Evolutionary conservation across 2,329 filamentous ascomycete species (phyloP), one percentile per base, ranked within the genome.

Genomic region (Sordariomycetes sp.): DNA sequence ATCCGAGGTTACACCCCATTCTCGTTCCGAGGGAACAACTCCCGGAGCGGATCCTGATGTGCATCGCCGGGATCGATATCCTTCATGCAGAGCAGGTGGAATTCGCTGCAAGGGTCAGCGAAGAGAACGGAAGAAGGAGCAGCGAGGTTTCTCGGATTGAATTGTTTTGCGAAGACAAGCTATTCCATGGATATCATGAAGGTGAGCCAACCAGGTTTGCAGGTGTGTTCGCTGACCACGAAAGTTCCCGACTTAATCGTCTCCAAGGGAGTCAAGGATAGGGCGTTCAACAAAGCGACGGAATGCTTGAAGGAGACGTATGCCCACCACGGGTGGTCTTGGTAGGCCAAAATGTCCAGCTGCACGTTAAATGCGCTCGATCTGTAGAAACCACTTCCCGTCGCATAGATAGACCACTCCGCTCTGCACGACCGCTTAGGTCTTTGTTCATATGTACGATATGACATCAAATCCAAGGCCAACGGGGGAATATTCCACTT

Each of bases 31-130:
- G 46, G 19, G 50, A 55, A 23, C 49, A 42, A 0, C 42, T 67
- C 12, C 64, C 63, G 1, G 35, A 46, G 17, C 39, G 56, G 10
- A 55, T 67, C 40, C 34, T 66, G 11, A 48, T 68, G 30, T 44
- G 64, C 6, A 47, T 65, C 10, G 46, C 61, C 4, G 52, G 39
- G 8, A 47, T 62, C 9, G 63, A 68, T 36, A 63, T 67, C 23
- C 42, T 66, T 7, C 41, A 57, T 2, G 44, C 55, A 11, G 61
- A 67, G 45, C 58, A 63, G 44, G 48, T 54, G 23, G 40, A 36
- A 3, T 61, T 68, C 40, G 49, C 56, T 3, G 46, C 58, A 41
- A 44, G 61, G 7, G 46, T 49, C 6, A 54, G 50, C 32, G 30
- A 34, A 21, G 45, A 54, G 21, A 42, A 48, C 25, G 29, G 30